Base-by-base conservation (phyloP, 2,329 filamentous ascomycete genomes). In the Helminthosporium solani region DNA sequence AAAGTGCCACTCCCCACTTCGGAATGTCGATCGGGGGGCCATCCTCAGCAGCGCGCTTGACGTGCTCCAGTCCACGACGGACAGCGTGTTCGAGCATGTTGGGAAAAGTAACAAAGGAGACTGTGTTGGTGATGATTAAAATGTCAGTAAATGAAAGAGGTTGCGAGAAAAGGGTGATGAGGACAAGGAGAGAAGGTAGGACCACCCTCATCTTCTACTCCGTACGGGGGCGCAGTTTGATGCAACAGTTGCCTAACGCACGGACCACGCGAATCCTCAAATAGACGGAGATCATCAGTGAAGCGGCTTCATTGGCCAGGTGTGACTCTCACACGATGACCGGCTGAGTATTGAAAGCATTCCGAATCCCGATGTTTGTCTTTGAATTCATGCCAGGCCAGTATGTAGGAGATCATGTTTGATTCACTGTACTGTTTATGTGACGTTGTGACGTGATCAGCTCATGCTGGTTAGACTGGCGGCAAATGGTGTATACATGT, bases 11-110 rank as follows among this genome's bases (percentile, higher is more conserved):
- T 20, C 64, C 63, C 63, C 65, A 68, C 1, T 38, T 50, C 0
- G 70, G 62, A 15, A 71, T 50, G 44, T 70, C 52, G 5, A 63
- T 31, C 25, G 50, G 16, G 5, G 51, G 51, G 11, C 34, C 40
- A 3, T 56, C 42, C 25, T 49, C 44, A 43, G 42, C 45, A 27
- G 59, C 56, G 47, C 66, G 60, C 61, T 66, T 68, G 48, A 62
- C 54, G 41, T 67, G 61, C 40, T 63, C 50, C 11, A 68, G 33
- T 35, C 59, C 64, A 30, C 67, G 67, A 40, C 64, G 63, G 41
- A 61, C 58, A 44, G 63, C 52, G 49, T 66, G 60, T 25, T 53
- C 42, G 49, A 68, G 43, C 56, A 68, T 23, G 15, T 53, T 28
- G 23, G 25, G 14, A n/a, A 38, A 42, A 44, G 9, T 11, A 36